A percentile compares a stretch with the other conserved stretches of the same genome.
Evolutionary conservation across 352 stramenopile species (phyloP).

Genomic region (Phytophthora idaei): DNA sequence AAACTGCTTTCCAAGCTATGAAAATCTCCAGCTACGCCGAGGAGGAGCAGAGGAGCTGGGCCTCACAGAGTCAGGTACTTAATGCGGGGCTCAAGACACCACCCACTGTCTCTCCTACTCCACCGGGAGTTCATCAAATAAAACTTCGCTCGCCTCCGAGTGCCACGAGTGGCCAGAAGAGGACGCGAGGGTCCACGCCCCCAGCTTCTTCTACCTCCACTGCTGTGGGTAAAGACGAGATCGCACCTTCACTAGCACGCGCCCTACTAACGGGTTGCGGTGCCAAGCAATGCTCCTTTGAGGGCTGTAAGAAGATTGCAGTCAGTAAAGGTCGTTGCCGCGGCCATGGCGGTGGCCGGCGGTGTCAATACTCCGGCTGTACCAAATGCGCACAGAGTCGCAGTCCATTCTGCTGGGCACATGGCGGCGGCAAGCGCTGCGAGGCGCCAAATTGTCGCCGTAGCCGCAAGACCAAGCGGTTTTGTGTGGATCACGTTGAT

Average conservation of each 20-base stretch:
- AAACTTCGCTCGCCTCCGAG: conserved; percentile 22
- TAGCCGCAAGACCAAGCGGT: conserved; percentile 77
- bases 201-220: conserved; percentile 1
- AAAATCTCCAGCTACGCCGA: conserved; percentile 40
- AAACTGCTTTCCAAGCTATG: conserved; percentile 44
- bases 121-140: conserved; percentile 20
- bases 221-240: conserved; percentile 33
- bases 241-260: conserved; percentile 46
- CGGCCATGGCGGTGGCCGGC: conserved; percentile 69
- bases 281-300: conserved; percentile 68
- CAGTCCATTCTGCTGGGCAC: conserved; percentile 75
- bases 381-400: conserved; percentile 80
- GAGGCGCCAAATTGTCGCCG: conserved; percentile 67
- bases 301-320: conserved; percentile 75
- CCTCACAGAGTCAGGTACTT: conserved; percentile 15
- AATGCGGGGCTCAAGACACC: conserved; percentile 5
- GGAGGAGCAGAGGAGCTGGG: conserved; percentile 29
- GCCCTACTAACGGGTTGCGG: conserved; percentile 56
- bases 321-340: conserved; percentile 78
- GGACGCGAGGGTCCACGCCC: conserved; percentile 33
- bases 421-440: conserved; percentile 77
- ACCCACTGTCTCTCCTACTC: not conserved
- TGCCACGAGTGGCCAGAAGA: conserved; percentile 45
- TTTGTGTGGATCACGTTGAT: conserved; percentile 78
- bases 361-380: conserved; percentile 67